Evolutionary conservation across 305 asterid genomes (phyloP), one percentile per base, ranked within the genome.

Genomic region (Caryopteris hybrid): DNA sequence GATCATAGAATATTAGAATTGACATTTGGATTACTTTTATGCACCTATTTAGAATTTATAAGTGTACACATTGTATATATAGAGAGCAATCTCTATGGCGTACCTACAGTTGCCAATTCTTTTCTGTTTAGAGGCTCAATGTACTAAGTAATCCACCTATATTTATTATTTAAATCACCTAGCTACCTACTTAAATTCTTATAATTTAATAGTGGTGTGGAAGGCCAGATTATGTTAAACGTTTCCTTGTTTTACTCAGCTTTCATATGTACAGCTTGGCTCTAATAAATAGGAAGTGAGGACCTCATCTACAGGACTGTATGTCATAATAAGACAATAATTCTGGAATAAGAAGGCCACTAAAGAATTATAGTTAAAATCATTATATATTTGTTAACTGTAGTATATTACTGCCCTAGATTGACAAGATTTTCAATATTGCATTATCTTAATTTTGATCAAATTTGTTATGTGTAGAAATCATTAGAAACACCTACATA

Each of bases 381-480:
- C n/a, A n/a, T n/a, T n/a, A n/a, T n/a, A n/a, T n/a, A n/a, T n/a
- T n/a, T n/a, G n/a, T n/a, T n/a, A n/a, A n/a, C n/a, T n/a, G n/a
- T n/a, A n/a, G n/a, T n/a, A n/a, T n/a, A n/a, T n/a, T n/a, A n/a
- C n/a, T n/a, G n/a, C n/a, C n/a, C n/a, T n/a, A n/a, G n/a, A n/a
- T n/a, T n/a, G n/a, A n/a, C n/a, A n/a, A n/a, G n/a, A n/a, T n/a
- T n/a, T n/a, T n/a, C n/a, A n/a, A n/a, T n/a, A n/a, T n/a, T n/a
- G n/a, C n/a, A n/a, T n/a, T n/a, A n/a, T n/a, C n/a, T n/a, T n/a
- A n/a, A n/a, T n/a, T n/a, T n/a, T n/a, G n/a, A 63, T 46, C 61
- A 34, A 29, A 29, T 21, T 60, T 42, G 34, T 53, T 42, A 23
- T 50, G 64, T 25, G 60, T 58, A 67, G 54, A 21, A 71, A 52